Percentiles rank a stretch among this genome's conserved stretches.
Evolutionary conservation across 2,329 filamentous ascomycete species (phyloP).

Genomic region (Monilinia vaccinii-corymbosi): DNA sequence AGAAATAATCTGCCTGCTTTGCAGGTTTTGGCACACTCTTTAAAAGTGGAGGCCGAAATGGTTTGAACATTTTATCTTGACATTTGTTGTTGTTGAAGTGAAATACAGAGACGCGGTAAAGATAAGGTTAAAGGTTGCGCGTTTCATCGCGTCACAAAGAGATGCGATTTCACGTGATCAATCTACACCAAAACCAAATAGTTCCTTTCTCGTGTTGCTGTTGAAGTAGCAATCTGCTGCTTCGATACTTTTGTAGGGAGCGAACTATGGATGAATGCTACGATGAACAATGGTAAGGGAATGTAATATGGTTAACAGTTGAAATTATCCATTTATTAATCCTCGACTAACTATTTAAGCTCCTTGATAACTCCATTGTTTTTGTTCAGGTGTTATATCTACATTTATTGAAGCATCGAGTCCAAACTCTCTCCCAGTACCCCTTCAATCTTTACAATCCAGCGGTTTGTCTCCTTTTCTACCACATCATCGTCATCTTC

Average conservation of each 20-base stretch:
- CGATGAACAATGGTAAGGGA: not conserved
- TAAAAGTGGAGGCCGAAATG: slow-evolving; percentile 28
- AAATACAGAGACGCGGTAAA: not conserved
- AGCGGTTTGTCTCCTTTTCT: slow-evolving; percentile 78
- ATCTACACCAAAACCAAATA: not conserved
- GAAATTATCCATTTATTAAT: slow-evolving; percentile 1
- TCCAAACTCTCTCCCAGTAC: slow-evolving; percentile 86
- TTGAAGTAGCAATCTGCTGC: no score
- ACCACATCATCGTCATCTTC: slow-evolving; percentile 95
- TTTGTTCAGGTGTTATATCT: slow-evolving; percentile 6
- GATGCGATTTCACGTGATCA: not conserved
- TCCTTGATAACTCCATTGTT: not conserved
- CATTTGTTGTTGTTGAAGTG: slow-evolving; percentile 1
- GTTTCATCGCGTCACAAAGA: no score
- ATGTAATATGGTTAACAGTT: not conserved
- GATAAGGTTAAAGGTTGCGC: not conserved
- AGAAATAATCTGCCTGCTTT: slow-evolving; percentile 16
- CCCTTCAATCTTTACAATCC: slow-evolving; percentile 85
- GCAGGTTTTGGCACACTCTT: slow-evolving; percentile 17
- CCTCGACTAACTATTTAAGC: not conserved
- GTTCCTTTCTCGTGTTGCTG: no score
- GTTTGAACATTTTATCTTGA: slow-evolving; percentile 26
- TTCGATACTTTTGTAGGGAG: no score
- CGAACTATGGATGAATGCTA: not conserved
- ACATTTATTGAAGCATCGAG: slow-evolving; percentile 70